Base-by-base conservation (phyloP, 352 stramenopile genomes). In the Elongisporangium undulatum region DNA sequence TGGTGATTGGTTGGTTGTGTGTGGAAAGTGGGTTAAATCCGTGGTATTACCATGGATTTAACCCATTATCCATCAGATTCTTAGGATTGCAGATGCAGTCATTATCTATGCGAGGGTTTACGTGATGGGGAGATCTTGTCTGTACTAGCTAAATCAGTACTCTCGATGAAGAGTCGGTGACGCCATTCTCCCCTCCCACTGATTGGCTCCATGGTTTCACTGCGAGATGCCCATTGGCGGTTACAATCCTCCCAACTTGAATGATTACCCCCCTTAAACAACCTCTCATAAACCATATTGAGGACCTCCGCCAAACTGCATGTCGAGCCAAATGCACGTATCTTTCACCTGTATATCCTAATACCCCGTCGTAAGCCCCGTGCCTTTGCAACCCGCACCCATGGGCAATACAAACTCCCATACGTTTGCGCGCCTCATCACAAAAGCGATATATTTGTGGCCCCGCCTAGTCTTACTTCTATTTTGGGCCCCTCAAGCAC, bases 181-280 rank as follows among this genome's bases (percentile, higher is more conserved):
- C 34, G 34, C 34, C 34, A 41, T 9, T 45, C 34, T 45, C 34
- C 7, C 34, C 34, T 45, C 10, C 34, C 34, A 45, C 34, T 45
- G 34, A 45, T 45, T 45, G 34, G 34, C 34, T 45, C 10, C 2
- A 17, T 45, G 34, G 13, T 45, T 45, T 45, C 34, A 45, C 34
- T 45, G 34, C 34, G 16, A 12, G 10, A 12, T 45, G 34, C 17
- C 17, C 34, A 45, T 45, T 45, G 34, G 34, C 34, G 34, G 34
- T 45, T 45, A 45, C 34, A 17, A 4, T 45, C 34, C 34, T 45
- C 34, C 34, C 34, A 38, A 45, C 34, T 15, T 45, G 13, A 50
- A 59, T 59, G 54, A 59, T 59, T 59, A 59, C 54, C 26, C 54
- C 22, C 15, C 24, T 16, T 17, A 8, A 38, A 17, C 10, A 53